Evolutionary conservation across 2,329 filamentous ascomycete genomes (phyloP), one percentile per base, ranked within the genome.

Genomic region (Stagonosporopsis tanaceti): DNA sequence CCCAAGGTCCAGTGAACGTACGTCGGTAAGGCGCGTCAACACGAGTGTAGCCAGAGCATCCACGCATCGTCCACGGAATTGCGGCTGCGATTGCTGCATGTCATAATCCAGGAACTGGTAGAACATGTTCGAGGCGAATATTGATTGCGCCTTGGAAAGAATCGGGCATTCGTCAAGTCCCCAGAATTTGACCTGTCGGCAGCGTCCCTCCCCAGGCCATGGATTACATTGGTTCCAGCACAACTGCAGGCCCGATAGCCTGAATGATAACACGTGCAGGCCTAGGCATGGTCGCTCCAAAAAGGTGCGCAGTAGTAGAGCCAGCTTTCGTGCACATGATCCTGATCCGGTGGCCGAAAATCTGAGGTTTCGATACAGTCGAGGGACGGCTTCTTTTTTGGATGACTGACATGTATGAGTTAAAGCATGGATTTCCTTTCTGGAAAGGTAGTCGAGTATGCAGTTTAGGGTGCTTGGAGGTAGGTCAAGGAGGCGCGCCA

Each of bases 221-320:
- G 62, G 60, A 44, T 69, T 62, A 51, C 65, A 66, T 20, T 61
- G 65, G 12, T 58, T 61, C 67, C 67, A 69, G 30, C 47, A 64
- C 2, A 53, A 37, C 2, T 66, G 61, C 1, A 60, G 30, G 8
- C 66, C 66, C 9, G 53, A 53, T 15, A 69, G 37, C 46, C 53
- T 63, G 46, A 69, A 61, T 4, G 59, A 41, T 7, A 28, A 50
- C 30, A 68, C 56, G 55, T 65, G 48, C 1, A 57, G 48, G 20
- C 62, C 51, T 11, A 69, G 47, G 14, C 53, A 50, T 20, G 66
- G 65, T 6, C 55, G 56, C 45, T 68, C 63, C 35, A 70, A 55
- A 17, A 70, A 45, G n/a, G 66, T 68, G 11, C 67, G 62, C 6
- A 69, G 62, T 4, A 70, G 47, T 20, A 63, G 46, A 17, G 63